Evolutionary conservation across 305 asterid genomes (phyloP), one percentile per base, ranked within the genome.

Genomic region (Striga hermonthica): DNA sequence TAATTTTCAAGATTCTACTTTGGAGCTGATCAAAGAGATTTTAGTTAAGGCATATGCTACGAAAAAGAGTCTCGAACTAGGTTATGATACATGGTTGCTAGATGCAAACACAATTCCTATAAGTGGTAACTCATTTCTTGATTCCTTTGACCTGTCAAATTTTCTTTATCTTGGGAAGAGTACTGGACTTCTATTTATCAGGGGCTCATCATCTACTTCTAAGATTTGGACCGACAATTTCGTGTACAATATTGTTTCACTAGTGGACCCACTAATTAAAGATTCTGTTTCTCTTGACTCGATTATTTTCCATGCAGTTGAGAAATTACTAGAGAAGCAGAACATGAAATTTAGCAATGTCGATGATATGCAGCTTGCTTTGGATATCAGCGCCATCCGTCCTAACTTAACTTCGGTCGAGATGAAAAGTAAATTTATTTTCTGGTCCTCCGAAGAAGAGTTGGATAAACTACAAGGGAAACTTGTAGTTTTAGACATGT

Each of bases 71-170:
- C 72, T 89, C 80, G 86, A 89, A 70, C 80, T 81, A 47, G 80
- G 79, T 64, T 83, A 75, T 69, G 72, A 47, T 52, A 65, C 82
- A 10, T 80, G 82, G 92, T 67, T 84, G 69, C 57, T 84, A 37
- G 83, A 86, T 52, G 72, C 82, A 60, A 80, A 79, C 70, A 62
- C 64, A 67, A 66, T 86, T 72, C 96, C 95, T 49, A 70, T 75
- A 55, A 66, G 64, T 55, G 57, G 59, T 55, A 80, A 80, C 66
- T 79, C 81, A 9, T 78, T 75, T 69, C 50, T 64, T 2, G 78
- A 81, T 67, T 74, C 84, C 4, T 75, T 79, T 53, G 82, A 74
- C 70, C 67, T 44, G 28, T 48, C 55, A 16, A 43, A 57, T 61
- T 79, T 79, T 72, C 60, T 84, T 57, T 58, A 52, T 57, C 40